Base-by-base conservation (phyloP, 2,329 filamentous ascomycete species). In the Aureobasidium sp. region DNA sequence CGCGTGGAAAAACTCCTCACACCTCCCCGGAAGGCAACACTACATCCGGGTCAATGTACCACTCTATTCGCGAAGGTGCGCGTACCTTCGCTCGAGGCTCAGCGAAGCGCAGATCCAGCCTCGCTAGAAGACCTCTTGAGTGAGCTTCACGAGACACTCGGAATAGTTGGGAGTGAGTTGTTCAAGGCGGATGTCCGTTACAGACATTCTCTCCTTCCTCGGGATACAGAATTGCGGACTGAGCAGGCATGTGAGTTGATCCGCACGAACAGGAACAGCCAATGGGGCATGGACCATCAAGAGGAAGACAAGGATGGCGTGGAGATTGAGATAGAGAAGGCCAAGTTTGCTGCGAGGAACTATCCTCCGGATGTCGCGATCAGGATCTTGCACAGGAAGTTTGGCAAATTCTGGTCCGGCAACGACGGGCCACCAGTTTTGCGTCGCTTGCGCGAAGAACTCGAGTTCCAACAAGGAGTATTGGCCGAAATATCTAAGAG, bases 161-260 rank as follows among this genome's bases (percentile, higher is more conserved):
- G 57, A 8, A 17, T 11, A 22, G 33, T 33, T 33, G 50, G 14
- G 9, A 49, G 12, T 22, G 57, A 50, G 11, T 6, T 60, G 24
- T 60, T 60, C 35, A 49, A 42, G 57, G 57, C 45, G 57, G 68
- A 74, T 60, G 73, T 70, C 47, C 67, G 69, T 12, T 75, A 75
- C 62, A 67, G 68, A 19, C 71, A 74, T 56, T 70, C 70, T 1
- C 62, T 72, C 9, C 63, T 75, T 33, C 70, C 72, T 2, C 60
- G 62, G 11, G 67, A 70, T 60, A 72, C 70, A 45, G 67, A 68
- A 8, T 62, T 74, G 14, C 68, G 67, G 6, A 66, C 70, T 7
- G 66, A 69, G 24, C 64, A 68, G n/a, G 65, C 67, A 9, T 70
- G 66, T 59, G 68, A 63, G 29, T 64, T 75, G 47, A 64, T 63